Base-by-base conservation (phyloP, 805 yeast genomes). In the Candida lessepsii region DNA sequence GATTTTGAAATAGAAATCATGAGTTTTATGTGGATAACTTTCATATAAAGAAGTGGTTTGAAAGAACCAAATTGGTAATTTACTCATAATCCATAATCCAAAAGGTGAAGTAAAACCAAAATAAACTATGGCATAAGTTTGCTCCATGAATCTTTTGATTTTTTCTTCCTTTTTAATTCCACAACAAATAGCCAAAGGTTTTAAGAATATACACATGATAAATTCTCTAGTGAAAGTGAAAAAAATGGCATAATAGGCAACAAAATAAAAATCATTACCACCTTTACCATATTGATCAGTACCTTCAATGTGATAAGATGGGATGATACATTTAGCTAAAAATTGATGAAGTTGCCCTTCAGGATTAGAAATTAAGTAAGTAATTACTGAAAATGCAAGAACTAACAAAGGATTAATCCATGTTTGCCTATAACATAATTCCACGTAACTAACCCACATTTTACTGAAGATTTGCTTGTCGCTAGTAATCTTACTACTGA, bases 191-290 rank as follows among this genome's bases (percentile, higher is more conserved):
- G 96, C 91, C 25, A 86, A 46, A 6, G 98, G 98, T 51, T 72
- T 73, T 44, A 93, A 76, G 1, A 88, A 53, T 24, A 77, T 70
- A 59, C 89, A 90, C 98, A 93, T 89, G 49, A 80, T 56, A 57
- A 93, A 91, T 63, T 93, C 99, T 54, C 99, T 79, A 49, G 79
- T 70, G 58, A 91, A 93, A 0, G 96, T 85, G 75, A 93, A 90
- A 52, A 89, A 81, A 27, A 93, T 62, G 75, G 91, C 85, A 65
- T 86, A 81, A 59, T 78, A 88, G 14, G 72, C 71, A 11, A 91
- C 86, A 67, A 89, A 93, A 16, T 73, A 73, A 49, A 89, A 75
- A 64, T 93, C 99, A 53, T 81, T 79, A 33, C 58, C 67, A 41
- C 99, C 99, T 63, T 93, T 93, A 19, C 86, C 97, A 59, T 90